A percentile compares a stretch with the other conserved stretches of the same genome.
These are phyloP conservation scores for Penstemon barbatus DNA, from an alignment of 257 asterid species.

Conservation along the genomic window DNA sequence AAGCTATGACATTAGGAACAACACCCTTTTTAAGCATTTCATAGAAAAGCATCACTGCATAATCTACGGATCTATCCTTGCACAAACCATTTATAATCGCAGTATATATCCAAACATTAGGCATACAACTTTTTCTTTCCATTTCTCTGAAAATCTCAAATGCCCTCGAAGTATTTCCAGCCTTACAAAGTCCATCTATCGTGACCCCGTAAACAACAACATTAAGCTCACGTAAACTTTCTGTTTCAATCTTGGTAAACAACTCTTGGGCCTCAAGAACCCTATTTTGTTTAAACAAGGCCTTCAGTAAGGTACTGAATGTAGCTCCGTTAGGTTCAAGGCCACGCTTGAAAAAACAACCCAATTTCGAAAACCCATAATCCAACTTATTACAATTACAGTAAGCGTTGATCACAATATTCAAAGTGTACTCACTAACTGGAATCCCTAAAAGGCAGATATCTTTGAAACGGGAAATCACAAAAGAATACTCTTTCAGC, in stretches of 20 bases:
- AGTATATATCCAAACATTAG: conserved; percentile 14
- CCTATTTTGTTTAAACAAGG: conserved; percentile 26
- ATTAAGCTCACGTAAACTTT: conserved; percentile 25
- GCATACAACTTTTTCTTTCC: conserved; percentile 26
- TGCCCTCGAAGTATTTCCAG: conserved; percentile 33
- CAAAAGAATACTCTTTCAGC: conserved; percentile 7
- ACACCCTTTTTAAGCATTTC: conserved; percentile 28
- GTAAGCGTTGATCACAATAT: conserved; percentile 20
- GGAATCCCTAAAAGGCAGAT: conserved; percentile 11
- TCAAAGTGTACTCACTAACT: conserved; percentile 6
- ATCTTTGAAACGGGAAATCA: conserved; percentile 19
- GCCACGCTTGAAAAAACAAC: conserved; percentile 25
- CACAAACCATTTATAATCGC: conserved; percentile 31
- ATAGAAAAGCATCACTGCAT: conserved; percentile 25
- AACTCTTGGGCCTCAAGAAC: conserved; percentile 28
- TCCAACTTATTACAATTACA: conserved; percentile 7
- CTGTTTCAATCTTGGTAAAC: conserved; percentile 32
- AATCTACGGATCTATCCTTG: conserved; percentile 32
- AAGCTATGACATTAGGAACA: conserved; percentile 6
- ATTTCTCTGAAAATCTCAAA: conserved; percentile 26
- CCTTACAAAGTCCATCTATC: conserved; percentile 38
- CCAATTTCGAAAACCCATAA: conserved; percentile 25
- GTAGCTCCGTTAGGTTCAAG: neutral
- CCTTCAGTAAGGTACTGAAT: conserved; percentile 8
- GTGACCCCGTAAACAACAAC: conserved; percentile 17